These are phyloP conservation scores for Fomitopsis pinicola DNA, from an alignment of 1,284 basidiomycete genomes.

Conservation along the genomic window DNA sequence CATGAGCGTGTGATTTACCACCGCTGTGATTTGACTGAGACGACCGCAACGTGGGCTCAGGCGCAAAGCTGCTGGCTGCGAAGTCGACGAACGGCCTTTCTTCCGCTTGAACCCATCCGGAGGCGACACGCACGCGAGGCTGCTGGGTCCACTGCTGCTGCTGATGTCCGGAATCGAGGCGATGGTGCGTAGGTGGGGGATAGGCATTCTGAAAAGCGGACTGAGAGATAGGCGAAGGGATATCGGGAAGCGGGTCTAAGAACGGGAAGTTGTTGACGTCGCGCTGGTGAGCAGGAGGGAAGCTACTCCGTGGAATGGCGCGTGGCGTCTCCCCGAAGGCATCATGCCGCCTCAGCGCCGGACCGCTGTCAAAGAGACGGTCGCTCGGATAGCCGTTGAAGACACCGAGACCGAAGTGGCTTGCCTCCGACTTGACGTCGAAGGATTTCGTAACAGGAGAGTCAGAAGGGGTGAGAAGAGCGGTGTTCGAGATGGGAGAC, in stretches of 20 bases:
- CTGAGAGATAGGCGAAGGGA: conserved; percentile 30
- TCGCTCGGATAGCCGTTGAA: conserved; percentile 21
- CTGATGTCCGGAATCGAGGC: conserved; percentile 18
- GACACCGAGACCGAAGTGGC: conserved; percentile 40
- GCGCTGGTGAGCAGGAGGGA: conserved; percentile 23
- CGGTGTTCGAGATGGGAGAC: conserved; percentile 62
- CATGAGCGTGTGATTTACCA: conserved; percentile 30
- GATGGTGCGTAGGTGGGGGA: conserved; percentile 15
- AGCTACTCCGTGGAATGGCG: conserved; percentile 9
- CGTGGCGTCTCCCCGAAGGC: conserved; percentile 13
- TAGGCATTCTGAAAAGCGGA: conserved; percentile 30
- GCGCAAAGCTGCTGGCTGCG: conserved; percentile 8
- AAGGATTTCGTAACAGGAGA: conserved; percentile 54
- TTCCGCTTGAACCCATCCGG: conserved; percentile 31
- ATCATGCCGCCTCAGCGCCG: conserved; percentile 17
- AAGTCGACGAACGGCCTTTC: conserved; percentile 19
- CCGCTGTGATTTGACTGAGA: conserved; percentile 15
- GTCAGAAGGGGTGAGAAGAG: conserved; percentile 64
- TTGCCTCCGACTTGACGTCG: conserved; percentile 48
- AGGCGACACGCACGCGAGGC: conserved; percentile 21
- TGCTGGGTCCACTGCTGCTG: conserved; percentile 23
- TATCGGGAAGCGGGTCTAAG: conserved; percentile 51
- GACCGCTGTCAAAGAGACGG: conserved; percentile 28
- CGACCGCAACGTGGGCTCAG: conserved; percentile 17
- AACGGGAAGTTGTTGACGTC: conserved; percentile 36